These are phyloP conservation scores for Yarrowia sp. DNA, from an alignment of 805 yeast species.

Conservation along the genomic window DNA sequence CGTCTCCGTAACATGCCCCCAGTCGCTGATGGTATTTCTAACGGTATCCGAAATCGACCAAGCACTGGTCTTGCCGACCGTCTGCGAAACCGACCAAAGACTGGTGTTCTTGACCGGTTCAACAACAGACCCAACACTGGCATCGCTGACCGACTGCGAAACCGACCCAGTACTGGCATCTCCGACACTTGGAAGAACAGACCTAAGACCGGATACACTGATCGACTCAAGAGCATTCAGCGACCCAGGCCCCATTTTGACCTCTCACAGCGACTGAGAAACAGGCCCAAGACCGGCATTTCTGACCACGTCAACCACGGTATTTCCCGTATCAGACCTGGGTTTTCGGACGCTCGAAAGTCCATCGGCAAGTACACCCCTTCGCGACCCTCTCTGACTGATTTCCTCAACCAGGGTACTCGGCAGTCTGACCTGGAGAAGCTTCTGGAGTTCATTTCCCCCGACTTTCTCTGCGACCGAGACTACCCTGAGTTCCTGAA, in stretches of 20 bases:
- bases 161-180: not conserved
- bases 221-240: not conserved
- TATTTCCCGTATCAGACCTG: not conserved
- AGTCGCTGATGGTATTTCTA: not conserved
- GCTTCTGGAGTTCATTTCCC: not conserved
- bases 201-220: not conserved
- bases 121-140: not conserved
- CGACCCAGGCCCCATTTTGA: not conserved
- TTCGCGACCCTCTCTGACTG: not conserved
- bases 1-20: slow-evolving; percentile 36
- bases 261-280: not conserved
- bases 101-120: slow-evolving; percentile 36
- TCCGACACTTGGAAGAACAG: not conserved
- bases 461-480: not conserved
- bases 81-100: not conserved
- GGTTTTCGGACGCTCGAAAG: slow-evolving; percentile 4
- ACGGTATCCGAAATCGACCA: slow-evolving; percentile 36
- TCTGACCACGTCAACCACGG: not conserved
- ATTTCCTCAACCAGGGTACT: not conserved
- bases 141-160: not conserved
- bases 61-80: not conserved
- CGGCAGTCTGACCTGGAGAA: slow-evolving; percentile 6
- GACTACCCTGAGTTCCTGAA: slow-evolving; percentile 31
- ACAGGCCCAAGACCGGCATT: not conserved
- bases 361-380: not conserved